These are phyloP conservation scores for Dothistroma septosporum DNA, from an alignment of 2,329 filamentous ascomycete species.

Conservation along the genomic window DNA sequence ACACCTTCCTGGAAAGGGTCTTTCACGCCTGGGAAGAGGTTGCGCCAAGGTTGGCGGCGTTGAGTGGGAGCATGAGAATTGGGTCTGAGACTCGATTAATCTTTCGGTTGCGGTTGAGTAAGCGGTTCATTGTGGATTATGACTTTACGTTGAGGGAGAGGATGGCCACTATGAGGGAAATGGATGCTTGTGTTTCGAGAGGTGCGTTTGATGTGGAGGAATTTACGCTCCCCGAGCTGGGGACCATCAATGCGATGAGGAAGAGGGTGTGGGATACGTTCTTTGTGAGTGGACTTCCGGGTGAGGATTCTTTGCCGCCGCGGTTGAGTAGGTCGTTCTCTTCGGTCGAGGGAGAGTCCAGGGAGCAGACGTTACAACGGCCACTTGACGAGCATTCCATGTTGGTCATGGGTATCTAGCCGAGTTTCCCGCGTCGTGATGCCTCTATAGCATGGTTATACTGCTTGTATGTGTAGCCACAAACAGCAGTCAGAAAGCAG, in stretches of 20 bases:
- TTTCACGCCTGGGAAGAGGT: slow-evolving; percentile 15
- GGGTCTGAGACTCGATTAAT: slow-evolving; percentile 10
- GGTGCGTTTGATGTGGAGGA: slow-evolving; percentile 4
- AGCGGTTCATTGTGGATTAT: slow-evolving; percentile 16
- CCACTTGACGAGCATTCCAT: too few species aligned
- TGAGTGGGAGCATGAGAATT: not conserved
- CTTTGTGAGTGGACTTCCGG: slow-evolving; percentile 2
- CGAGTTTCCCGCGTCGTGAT: too few species aligned
- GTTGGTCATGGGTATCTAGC: too few species aligned
- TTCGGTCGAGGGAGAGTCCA: not conserved
- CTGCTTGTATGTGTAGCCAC: too few species aligned
- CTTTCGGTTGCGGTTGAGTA: slow-evolving; percentile 15
- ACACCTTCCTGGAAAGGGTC: slow-evolving; percentile 18
- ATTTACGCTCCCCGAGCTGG: slow-evolving; percentile 14
- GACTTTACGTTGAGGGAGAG: slow-evolving; percentile 9
- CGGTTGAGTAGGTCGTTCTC: not conserved
- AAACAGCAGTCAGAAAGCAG: too few species aligned
- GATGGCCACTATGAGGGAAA: slow-evolving; percentile 9
- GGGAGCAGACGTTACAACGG: not conserved
- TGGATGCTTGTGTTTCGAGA: slow-evolving; percentile 15
- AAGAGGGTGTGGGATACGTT: slow-evolving; percentile 11
- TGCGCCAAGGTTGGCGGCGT: slow-evolving; percentile 1
- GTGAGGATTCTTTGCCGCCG: not conserved
- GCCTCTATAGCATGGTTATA: too few species aligned
- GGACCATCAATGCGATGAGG: slow-evolving; percentile 13